phyloP scores from a whole-genome alignment of 169 alveolate species.

The Cryptosporidium sp. region DNA sequence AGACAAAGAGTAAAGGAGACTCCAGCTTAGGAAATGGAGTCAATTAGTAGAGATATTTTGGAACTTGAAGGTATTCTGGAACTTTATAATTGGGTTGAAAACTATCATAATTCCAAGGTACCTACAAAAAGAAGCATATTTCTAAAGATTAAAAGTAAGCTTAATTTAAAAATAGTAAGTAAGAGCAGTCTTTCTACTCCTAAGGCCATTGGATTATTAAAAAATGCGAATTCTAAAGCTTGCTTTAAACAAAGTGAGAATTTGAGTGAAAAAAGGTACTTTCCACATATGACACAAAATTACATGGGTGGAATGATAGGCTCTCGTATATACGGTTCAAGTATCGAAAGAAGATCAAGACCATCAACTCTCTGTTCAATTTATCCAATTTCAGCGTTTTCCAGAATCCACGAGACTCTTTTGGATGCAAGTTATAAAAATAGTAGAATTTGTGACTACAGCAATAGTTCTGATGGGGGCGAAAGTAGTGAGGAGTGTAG shows the following conservation, averaged over 20 bases:
- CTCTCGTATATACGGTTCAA: neutral
- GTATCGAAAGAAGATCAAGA: conserved; percentile 13
- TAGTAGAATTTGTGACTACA: neutral
- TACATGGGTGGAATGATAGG: neutral
- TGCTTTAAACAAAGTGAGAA: neutral
- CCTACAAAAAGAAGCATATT: conserved; percentile 39
- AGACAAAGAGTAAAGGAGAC: neutral
- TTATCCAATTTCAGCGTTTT: conserved; percentile 58
- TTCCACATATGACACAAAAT: neutral
- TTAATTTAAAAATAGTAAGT: conserved; percentile 25
- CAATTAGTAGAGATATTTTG: neutral
- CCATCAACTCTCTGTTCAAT: conserved; percentile 49
- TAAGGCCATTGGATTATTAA: neutral
- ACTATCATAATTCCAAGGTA: conserved; percentile 21
- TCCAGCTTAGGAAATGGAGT: neutral
- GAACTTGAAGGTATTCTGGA: conserved; percentile 39
- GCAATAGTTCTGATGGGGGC: neutral
- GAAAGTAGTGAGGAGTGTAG: neutral
- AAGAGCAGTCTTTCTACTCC: neutral
- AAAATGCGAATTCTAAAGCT: neutral
- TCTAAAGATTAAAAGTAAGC: neutral
- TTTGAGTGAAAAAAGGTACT: conserved; percentile 24
- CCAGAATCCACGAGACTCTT: conserved; percentile 31
- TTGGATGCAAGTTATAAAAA: conserved; percentile 8
- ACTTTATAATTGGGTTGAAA: conserved; percentile 57